phyloP scores from a whole-genome alignment of 805 yeast species.

The Ascoidea rubescens region DNA sequence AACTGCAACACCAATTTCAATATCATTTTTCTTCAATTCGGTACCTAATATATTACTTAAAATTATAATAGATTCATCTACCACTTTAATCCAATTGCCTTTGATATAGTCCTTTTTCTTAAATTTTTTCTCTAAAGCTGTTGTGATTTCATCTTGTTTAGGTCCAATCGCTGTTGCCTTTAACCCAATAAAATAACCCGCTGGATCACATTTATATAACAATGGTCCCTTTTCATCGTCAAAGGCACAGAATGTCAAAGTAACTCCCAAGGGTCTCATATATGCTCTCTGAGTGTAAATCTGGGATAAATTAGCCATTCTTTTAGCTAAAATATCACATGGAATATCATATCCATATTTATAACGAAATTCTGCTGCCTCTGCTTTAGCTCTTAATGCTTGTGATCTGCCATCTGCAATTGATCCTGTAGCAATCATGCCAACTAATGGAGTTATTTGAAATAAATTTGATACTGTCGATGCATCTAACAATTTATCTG shows the following conservation, averaged over 20 bases:
- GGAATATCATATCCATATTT: slow-evolving; percentile 97
- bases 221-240: slow-evolving; percentile 88
- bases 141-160: slow-evolving; percentile 89
- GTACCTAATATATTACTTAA: slow-evolving; percentile 80
- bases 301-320: slow-evolving; percentile 93
- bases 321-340: slow-evolving; percentile 78
- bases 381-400: slow-evolving; percentile 84
- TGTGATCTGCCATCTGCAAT: slow-evolving; percentile 91
- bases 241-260: slow-evolving; percentile 73
- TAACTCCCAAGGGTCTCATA: slow-evolving; percentile 96
- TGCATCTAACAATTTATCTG: slow-evolving; percentile 87
- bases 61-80: slow-evolving; percentile 79
- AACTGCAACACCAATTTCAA: slow-evolving; percentile 86
- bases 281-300: slow-evolving; percentile 95
- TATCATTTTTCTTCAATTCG: slow-evolving; percentile 85
- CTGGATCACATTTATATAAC: slow-evolving; percentile 90
- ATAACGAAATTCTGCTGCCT: slow-evolving; percentile 90
- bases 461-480: slow-evolving; percentile 77
- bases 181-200: slow-evolving; percentile 86
- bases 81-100: slow-evolving; percentile 82
- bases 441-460: slow-evolving; percentile 66
- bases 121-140: slow-evolving; percentile 79
- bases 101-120: slow-evolving; percentile 56
- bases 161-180: slow-evolving; percentile 94
- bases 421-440: slow-evolving; percentile 88